Evolutionary conservation across 2,329 filamentous ascomycete genomes (phyloP).

Genomic region (Neofusicoccum parvum): DNA sequence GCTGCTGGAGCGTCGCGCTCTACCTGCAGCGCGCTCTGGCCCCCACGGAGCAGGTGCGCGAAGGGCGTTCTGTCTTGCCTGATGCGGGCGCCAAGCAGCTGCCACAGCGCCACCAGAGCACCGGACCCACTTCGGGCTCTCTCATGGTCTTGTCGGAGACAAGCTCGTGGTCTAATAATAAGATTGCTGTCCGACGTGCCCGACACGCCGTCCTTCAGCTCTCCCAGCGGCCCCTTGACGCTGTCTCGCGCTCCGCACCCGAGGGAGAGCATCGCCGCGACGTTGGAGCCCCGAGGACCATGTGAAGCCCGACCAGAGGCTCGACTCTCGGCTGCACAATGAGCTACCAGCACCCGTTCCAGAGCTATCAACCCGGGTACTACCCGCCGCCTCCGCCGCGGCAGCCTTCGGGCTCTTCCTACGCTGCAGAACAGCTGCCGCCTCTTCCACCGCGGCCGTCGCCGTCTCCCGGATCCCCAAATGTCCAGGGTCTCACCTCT

Average conservation of each 20-base stretch:
- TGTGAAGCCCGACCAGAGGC: neutral
- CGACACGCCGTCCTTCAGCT: no score
- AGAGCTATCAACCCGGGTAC: neutral
- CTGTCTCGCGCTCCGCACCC: neutral
- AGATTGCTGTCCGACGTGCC: neutral
- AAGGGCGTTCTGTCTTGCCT: neutral
- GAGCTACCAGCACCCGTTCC: conserved; percentile 1
- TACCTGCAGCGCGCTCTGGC: neutral
- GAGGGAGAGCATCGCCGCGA: neutral
- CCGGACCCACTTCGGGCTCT: conserved; percentile 4
- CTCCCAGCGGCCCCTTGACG: neutral
- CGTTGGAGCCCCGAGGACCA: neutral
- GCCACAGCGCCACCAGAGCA: conserved; percentile 1
- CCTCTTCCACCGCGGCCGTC: neutral
- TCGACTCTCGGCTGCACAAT: neutral
- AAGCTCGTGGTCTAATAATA: conserved; percentile 3
- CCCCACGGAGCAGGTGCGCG: neutral
- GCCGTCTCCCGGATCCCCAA: neutral
- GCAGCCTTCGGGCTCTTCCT: neutral
- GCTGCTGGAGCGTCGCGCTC: neutral
- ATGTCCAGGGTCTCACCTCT: neutral
- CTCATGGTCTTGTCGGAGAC: no score
- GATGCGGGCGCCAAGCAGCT: conserved; percentile 2
- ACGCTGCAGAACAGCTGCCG: neutral
- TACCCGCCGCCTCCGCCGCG: neutral